Conservation (phyloP, 768 basidiomycete genomes). For the Suillus tomentosus region DNA sequence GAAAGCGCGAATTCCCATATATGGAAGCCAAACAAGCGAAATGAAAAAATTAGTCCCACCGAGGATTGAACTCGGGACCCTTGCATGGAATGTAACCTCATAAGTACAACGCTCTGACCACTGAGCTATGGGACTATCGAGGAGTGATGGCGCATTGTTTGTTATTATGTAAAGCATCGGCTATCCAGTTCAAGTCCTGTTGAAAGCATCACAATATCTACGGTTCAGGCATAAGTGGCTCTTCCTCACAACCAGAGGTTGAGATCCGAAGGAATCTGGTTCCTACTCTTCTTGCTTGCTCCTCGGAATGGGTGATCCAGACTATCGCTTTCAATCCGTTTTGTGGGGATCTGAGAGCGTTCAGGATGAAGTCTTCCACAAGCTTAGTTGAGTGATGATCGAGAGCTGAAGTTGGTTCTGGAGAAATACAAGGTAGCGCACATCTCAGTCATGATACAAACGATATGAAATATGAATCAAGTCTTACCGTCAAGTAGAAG, state of each 20-base stretch:
- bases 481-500: conserved; percentile 76
- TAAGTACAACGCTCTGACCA: conserved; percentile 67
- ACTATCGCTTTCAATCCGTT: conserved; percentile 68
- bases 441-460: not conserved
- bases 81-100: conserved; percentile 56
- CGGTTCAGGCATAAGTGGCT: conserved; percentile 32
- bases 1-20: not conserved
- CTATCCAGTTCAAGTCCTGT: not conserved
- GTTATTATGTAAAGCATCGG: not conserved
- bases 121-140: conserved; percentile 56
- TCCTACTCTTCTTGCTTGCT: conserved; percentile 76
- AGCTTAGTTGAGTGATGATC: conserved; percentile 64
- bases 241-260: conserved; percentile 46
- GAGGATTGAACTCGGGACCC: conserved; percentile 67
- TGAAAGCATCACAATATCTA: conserved; percentile 6
- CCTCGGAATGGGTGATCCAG: conserved; percentile 89
- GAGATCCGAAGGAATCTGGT: conserved; percentile 61
- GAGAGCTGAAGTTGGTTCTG: conserved; percentile 90
- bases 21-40: conserved; percentile 18
- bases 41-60: conserved; percentile 51
- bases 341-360: conserved; percentile 49
- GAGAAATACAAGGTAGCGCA: conserved; percentile 1
- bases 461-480: not conserved
- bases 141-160: accelerated
- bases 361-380: conserved; percentile 65